Evolutionary conservation across 441 rosid genomes (phyloP), one percentile per base, ranked within the genome.

Genomic region (Iberis amara): DNA sequence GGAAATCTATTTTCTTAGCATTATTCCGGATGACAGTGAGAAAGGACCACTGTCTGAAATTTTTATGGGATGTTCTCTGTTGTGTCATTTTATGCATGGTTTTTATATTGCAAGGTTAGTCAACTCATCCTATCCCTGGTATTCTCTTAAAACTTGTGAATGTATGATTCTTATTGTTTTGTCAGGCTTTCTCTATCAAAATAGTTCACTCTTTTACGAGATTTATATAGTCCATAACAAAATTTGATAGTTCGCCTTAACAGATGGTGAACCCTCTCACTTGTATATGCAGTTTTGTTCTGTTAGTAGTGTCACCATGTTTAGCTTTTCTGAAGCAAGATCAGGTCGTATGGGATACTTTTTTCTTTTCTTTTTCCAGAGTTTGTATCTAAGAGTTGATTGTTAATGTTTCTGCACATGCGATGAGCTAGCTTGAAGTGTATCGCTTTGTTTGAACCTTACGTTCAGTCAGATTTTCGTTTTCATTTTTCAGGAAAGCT

Each of bases 61-160:
- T 75, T 73, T 86, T 66, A 75, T 74, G 69, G 51, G 43, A 37
- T 84, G 96, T 71, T 83, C 88, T 67, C 69, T 84, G 35, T 45
- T 83, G 44, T 82, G 86, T 66, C 91, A 86, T 74, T 62, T 92
- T 39, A 73, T 89, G 54, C 70, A 81, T 11, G 89, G 87, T 59
- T 86, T 79, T 46, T 65, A 64, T 63, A 39, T 65, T 44, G 55
- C 80, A 50, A 86, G 95, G 99, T 92, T 66, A 49, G 73, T 78
- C 15, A 54, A 41, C 62, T 55, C 56, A 52, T 66, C 61, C 35
- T 47, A n/a, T 52, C 53, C 46, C 12, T 59, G 36, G 26, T 45
- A 37, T 41, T 18, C 42, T 54, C 21, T 42, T 28, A 26, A 43
- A 65, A n/a, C 44, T 38, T 43, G 32, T 15, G 31, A 55, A 43